phyloP scores from a whole-genome alignment of 2,329 filamentous ascomycete genomes.

The Aspergillus novofumigatus region DNA sequence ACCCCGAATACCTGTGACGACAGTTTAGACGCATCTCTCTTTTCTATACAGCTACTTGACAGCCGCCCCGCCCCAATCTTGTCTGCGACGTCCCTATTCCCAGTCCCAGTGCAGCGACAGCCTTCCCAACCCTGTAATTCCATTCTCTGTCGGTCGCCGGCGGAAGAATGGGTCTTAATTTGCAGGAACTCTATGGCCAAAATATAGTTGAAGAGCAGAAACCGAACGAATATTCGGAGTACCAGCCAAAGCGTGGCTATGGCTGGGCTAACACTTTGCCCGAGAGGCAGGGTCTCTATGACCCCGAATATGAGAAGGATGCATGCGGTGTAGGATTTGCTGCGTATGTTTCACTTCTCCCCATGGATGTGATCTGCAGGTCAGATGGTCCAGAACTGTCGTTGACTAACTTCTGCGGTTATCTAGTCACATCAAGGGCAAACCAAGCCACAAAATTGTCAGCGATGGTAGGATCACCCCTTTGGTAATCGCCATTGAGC shows the following conservation, averaged over 20 bases:
- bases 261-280: conserved; percentile 94
- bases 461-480: conserved; percentile 75
- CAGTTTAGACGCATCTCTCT: conserved; percentile 11
- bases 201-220: conserved; percentile 42
- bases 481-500: too few relatives aligned
- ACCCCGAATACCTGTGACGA: conserved; percentile 23
- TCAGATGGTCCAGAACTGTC: background rate
- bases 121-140: conserved; percentile 18
- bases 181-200: conserved; percentile 47
- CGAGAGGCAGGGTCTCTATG: conserved; percentile 97
- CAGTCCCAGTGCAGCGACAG: conserved; percentile 4
- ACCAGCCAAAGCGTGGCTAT: conserved; percentile 61
- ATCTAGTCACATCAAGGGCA: conserved; percentile 89
- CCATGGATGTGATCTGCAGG: background rate
- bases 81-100: conserved; percentile 17
- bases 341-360: conserved; percentile 60
- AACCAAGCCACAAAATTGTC: conserved; percentile 95
- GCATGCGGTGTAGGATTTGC: conserved; percentile 98
- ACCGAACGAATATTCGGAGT: conserved; percentile 48
- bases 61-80: conserved; percentile 15
- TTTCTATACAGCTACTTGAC: conserved; percentile 11
- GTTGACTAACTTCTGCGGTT: conserved; percentile 6
- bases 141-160: conserved; percentile 40
- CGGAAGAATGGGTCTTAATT: conserved; percentile 50
- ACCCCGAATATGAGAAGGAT: conserved; percentile 96